Evolutionary conservation across 148 eudicot species (phyloP), one percentile per base, ranked within the genome.

Genomic region (Rheum nobile): DNA sequence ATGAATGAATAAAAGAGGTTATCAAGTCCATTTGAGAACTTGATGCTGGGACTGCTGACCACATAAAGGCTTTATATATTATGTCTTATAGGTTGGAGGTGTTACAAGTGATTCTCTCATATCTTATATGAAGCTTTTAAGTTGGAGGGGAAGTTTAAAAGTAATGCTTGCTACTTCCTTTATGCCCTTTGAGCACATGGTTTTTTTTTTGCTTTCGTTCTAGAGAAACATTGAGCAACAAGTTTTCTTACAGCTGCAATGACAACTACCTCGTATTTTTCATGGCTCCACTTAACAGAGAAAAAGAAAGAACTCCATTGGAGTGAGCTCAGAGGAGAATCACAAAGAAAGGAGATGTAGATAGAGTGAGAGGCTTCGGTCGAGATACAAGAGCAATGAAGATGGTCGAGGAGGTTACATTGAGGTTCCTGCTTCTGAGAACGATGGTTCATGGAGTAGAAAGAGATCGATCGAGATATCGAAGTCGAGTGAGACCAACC

Each of bases 1-100:
- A 90, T 92, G 96, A 92, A 92, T 71, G 97, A 35, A 92, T 92
- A 72, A 90, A 90, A 83, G 97, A 92, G 82, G 91, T 83, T 74
- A 84, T 92, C 48, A 92, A 92, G 76, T 82, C 90, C 31, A 82
- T 88, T 17, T 84, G 88, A 72, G 97, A 85, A 71, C 76, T 92
- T 69, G 82, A 88, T 82, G 77, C 86, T 22, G 96, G 89, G 24
- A 82, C 83, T 74, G 78, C 87, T 54, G 83, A 38, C 54, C 87
- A 79, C 75, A 84, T 75, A 73, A 96, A 92, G 68, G 89, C 85
- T 75, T 85, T 92, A 22, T 37, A 13, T 72, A 84, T 76, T 75
- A 81, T 92, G 67, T 75, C 87, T 42, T 67, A 80, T 22, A 84
- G 97, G 31, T 79, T 90, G 69, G 80, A 85, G 74, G 85, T 74